A percentile compares a stretch with the other conserved stretches of the same genome.
phyloP scores from a whole-genome alignment of 306 rosid genomes.

The Prunus salicina region DNA sequence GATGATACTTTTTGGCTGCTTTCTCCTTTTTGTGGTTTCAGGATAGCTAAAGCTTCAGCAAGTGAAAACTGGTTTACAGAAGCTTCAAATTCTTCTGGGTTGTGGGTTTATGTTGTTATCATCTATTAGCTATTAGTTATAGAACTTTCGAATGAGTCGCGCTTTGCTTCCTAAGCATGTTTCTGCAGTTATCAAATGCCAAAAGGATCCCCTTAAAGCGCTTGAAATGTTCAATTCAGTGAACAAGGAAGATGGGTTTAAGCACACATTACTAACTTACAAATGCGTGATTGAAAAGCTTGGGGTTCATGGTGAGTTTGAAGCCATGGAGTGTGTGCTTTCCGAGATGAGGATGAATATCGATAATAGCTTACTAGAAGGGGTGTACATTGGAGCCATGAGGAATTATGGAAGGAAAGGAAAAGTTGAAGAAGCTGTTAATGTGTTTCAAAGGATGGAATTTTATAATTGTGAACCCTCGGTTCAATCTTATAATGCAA shows the following conservation, averaged over 20 bases:
- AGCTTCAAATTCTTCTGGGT: slow-evolving; percentile 8
- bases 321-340: slow-evolving; percentile 68
- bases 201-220: slow-evolving; percentile 73
- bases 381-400: slow-evolving; percentile 71
- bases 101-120: slow-evolving; percentile 10
- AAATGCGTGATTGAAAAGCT: slow-evolving; percentile 77
- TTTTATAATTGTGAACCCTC: slow-evolving; percentile 73
- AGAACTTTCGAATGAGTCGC: slow-evolving; percentile 42
- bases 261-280: slow-evolving; percentile 64
- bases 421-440: slow-evolving; percentile 74
- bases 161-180: slow-evolving; percentile 74
- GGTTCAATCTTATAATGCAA: slow-evolving; percentile 65
- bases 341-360: slow-evolving; percentile 56
- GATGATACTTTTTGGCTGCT: not conserved
- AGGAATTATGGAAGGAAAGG: slow-evolving; percentile 75
- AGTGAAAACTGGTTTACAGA: not conserved
- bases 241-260: slow-evolving; percentile 71
- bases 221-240: slow-evolving; percentile 70
- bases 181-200: slow-evolving; percentile 55
- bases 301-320: slow-evolving; percentile 65
- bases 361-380: slow-evolving; percentile 55
- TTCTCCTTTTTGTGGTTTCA: not conserved
- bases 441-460: slow-evolving; percentile 82
- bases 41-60: slow-evolving; percentile 2
- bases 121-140: not conserved